Base-by-base conservation (phyloP, 1,139 yeast species). In the Geotrichum cucujoidarum region DNA sequence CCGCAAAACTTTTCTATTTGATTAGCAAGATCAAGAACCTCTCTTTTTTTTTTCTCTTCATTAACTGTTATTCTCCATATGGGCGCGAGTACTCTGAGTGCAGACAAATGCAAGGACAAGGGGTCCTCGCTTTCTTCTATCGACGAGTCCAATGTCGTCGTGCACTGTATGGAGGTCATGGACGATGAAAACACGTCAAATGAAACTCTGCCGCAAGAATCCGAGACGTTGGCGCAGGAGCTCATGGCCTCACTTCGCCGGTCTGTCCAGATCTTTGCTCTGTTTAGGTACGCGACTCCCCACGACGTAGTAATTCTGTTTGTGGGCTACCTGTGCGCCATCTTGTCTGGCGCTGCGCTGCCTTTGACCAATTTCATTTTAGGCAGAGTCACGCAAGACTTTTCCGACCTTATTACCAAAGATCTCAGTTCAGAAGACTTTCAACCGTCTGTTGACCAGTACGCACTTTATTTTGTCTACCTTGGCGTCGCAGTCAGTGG, bases 311-410 rank as follows among this genome's bases (percentile, higher is more conserved):
- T 55, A 30, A 43, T 64, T 27, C 51, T 67, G 18, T 25, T 49
- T 1, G 2, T 65, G 4, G 73, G 70, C 1, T 59, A 61, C 39
- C 47, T 60, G 18, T 57, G 62, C 30, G 64, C 73, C 5, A 60
- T 62, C 2, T 60, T 64, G 5, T 64, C 67, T 20, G 73, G 73
- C 7, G 71, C 70, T 3, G 66, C 68, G 2, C 49, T 69, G 49
- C 73, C 74, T 1, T 56, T 68, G 59, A 65, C 68, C 51, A 69
- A 73, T 24, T 53, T 70, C 48, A 62, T 70, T 30, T 65, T 69
- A 37, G 74, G 74, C 21, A 57, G 59, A 27, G 55, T 71, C 51
- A 65, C 74, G 3, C 63, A 67, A 45, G 60, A 64, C 24, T 69
- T 71, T 56, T 55, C 66, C 22, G 53, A 59, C 41, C 68, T 61